Conservation (phyloP, 2,329 filamentous ascomycete genomes). For the Trichoderma sp. region DNA sequence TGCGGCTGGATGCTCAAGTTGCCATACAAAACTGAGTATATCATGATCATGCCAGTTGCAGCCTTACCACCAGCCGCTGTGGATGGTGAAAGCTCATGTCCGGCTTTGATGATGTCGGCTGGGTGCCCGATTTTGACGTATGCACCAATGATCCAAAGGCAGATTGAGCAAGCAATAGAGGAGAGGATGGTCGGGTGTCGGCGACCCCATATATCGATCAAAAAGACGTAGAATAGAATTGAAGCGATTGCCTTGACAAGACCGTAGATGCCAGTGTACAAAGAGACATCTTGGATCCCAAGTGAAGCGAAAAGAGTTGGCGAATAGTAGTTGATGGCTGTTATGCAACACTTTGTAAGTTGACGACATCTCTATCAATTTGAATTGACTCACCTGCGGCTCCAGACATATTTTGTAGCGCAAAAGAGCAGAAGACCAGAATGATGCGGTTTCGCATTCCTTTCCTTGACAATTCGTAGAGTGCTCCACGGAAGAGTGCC, state of each 20-base stretch:
- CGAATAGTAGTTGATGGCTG: conserved; percentile 46
- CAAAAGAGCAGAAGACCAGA: conserved; percentile 42
- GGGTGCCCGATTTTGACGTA: conserved; percentile 56
- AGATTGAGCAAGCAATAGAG: conserved; percentile 48
- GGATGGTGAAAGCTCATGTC: conserved; percentile 43
- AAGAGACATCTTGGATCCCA: conserved; percentile 46
- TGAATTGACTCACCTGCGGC: conserved; percentile 30
- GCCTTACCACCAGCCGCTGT: conserved; percentile 50
- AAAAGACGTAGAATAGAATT: conserved; percentile 43
- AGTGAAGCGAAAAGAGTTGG: conserved; percentile 41
- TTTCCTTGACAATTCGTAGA: conserved; percentile 37
- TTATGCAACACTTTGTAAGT: conserved; percentile 20
- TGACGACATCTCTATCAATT: background rate
- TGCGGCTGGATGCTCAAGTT: rapidly evolving
- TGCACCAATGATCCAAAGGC: conserved; percentile 53
- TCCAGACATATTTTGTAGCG: conserved; percentile 44
- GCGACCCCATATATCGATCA: conserved; percentile 45
- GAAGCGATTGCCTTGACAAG: conserved; percentile 46
- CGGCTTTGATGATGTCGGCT: conserved; percentile 45
- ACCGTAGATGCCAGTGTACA: conserved; percentile 55
- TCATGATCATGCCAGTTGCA: conserved; percentile 56
- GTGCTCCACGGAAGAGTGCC: conserved; percentile 25
- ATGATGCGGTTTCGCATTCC: conserved; percentile 45
- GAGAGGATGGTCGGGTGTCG: conserved; percentile 48
- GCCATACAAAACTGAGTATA: conserved; percentile 55